Evolutionary conservation across 2,329 filamentous ascomycete species (phyloP).

Genomic region (Fusarium algeriense): DNA sequence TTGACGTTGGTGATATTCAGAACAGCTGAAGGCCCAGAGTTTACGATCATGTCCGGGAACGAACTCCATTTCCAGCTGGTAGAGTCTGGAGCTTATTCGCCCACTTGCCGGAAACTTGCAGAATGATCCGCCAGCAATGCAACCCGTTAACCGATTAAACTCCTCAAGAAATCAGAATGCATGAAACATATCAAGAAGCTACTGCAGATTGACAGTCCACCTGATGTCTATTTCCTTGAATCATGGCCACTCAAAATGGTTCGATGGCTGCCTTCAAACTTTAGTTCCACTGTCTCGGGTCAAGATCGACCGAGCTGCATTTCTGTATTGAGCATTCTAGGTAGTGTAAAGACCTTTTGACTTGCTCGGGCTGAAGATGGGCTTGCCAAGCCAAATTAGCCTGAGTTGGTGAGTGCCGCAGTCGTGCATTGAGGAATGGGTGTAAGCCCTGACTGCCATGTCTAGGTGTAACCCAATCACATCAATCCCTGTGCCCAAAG

Average conservation of each 20-base stretch:
- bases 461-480: constrained; percentile 8
- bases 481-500: background rate
- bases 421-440: constrained; percentile 18
- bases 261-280: background rate
- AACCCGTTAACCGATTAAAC: constrained; percentile 16
- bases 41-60: background rate
- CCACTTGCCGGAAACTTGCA: background rate
- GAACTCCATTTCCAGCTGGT: background rate
- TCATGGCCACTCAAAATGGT: background rate
- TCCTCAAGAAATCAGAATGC: constrained; percentile 1
- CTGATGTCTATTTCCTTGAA: constrained; percentile 1
- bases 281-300: constrained; percentile 27
- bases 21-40: too few species aligned
- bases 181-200: background rate
- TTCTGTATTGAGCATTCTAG: background rate
- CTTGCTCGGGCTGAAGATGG: background rate
- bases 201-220: constrained; percentile 12
- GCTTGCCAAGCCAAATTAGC: constrained; percentile 14
- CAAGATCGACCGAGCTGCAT: constrained; percentile 21
- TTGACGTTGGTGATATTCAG: background rate
- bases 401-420: constrained; percentile 26
- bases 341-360: background rate
- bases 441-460: constrained; percentile 16
- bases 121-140: constrained; percentile 21
- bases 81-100: background rate